Evolutionary conservation across 768 basidiomycete species (phyloP), one percentile per base, ranked within the genome.

Genomic region (Lactarius indigo): DNA sequence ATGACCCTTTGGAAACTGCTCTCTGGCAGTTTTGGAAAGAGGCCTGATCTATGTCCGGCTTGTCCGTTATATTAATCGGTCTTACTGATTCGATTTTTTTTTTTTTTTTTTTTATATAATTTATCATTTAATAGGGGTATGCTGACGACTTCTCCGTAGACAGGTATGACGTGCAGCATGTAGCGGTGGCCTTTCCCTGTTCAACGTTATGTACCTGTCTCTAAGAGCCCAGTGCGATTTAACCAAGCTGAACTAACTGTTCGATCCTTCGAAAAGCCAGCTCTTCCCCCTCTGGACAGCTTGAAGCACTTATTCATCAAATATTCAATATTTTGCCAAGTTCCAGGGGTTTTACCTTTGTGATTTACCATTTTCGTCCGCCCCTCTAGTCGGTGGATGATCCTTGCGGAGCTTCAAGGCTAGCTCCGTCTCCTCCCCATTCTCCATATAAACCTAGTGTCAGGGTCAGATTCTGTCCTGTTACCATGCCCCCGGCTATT

Each of bases 1-100:
- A 90, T 86, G 90, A 91, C 86, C 72, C 87, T 88, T 81, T 75
- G 78, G 73, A 76, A 74, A 72, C 70, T 72, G 66, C 54, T 15
- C 13, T 68, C 47, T 31, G 62, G 61, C 42, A 47, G 62, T 60
- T 56, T 60, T 30, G 68, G 69, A 72, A 80, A 85, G 84, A 73
- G 70, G 85, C 50, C 75, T 84, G 85, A 87, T 81, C 78, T 80
- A 81, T 74, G 83, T 83, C 86, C 85, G 85, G 86, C 80, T 84
- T 79, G 42, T 60, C 44, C 39, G 12, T 52, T 39, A 31, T 30
- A 57, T 59, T 56, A 41, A 5, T 50, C 58, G 41, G 50, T 66
- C 26, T 18, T 35, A 17, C 66, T 67, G 66, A 67, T 26, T 13
- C 58, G 10, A 17, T 8, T 39, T 17, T 10, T 7, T 59, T 39